phyloP scores from a whole-genome alignment of 2,329 filamentous ascomycete genomes.

The Magnaporthiopsis incrustans region DNA sequence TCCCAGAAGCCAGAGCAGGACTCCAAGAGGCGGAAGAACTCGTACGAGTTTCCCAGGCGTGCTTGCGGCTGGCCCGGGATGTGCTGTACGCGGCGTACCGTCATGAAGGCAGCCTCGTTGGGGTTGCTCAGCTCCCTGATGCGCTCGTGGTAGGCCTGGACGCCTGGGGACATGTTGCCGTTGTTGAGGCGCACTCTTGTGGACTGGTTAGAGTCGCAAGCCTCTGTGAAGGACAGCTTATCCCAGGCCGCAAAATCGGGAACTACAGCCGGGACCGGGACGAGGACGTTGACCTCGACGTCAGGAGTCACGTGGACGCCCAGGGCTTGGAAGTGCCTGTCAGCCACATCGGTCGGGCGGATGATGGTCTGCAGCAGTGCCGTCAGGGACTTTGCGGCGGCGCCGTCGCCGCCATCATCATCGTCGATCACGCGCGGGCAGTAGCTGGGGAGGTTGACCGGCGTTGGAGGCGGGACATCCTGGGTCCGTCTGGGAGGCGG shows the following conservation, averaged over 20 bases:
- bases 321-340: slow-evolving; percentile 47
- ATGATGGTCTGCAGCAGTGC: slow-evolving; percentile 45
- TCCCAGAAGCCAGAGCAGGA: slow-evolving; percentile 53
- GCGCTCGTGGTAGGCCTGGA: slow-evolving; percentile 50
- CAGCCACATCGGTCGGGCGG: slow-evolving; percentile 39
- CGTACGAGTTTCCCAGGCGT: slow-evolving; percentile 55
- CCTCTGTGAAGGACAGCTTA: slow-evolving; percentile 38
- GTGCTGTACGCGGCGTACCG: slow-evolving; percentile 49
- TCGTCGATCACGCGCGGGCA: slow-evolving; percentile 21
- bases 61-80: slow-evolving; percentile 44
- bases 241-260: slow-evolving; percentile 48
- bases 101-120: slow-evolving; percentile 54
- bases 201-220: slow-evolving; percentile 36
- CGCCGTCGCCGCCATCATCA: slow-evolving; percentile 10
- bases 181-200: slow-evolving; percentile 43
- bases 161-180: slow-evolving; percentile 47
- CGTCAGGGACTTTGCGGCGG: slow-evolving; percentile 30
- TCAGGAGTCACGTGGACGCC: slow-evolving; percentile 48
- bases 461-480: slow-evolving; percentile 49
- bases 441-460: slow-evolving; percentile 41
- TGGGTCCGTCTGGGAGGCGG: slow-evolving; percentile 27
- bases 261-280: slow-evolving; percentile 45
- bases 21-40: slow-evolving; percentile 58
- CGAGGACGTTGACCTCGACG: slow-evolving; percentile 36
- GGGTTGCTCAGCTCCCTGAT: slow-evolving; percentile 45